Conservation (phyloP, 768 basidiomycete species). For the Neoboletus subvelutipes region DNA sequence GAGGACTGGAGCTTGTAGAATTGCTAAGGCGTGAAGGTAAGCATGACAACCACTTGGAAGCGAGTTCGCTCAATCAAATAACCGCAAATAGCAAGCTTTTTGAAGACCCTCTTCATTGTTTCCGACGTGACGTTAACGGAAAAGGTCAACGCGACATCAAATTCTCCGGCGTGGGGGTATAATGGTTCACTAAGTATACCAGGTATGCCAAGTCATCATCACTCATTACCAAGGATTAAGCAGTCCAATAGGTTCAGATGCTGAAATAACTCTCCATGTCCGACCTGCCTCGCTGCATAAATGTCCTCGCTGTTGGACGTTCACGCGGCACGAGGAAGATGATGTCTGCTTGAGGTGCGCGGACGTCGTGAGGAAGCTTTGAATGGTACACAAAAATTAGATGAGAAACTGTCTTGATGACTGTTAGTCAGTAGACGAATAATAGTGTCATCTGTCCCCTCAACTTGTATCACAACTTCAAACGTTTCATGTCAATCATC, state of each 20-base stretch:
- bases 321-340: slow-evolving; percentile 50
- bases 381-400: background rate
- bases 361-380: slow-evolving; percentile 17
- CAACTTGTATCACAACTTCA: background rate
- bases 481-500: background rate
- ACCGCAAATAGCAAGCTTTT: slow-evolving; percentile 48
- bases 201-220: slow-evolving; percentile 39
- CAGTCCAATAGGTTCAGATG: slow-evolving; percentile 9
- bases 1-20: slow-evolving; percentile 33
- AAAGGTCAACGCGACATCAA: slow-evolving; percentile 40
- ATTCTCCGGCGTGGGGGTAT: slow-evolving; percentile 51
- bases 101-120: slow-evolving; percentile 79
- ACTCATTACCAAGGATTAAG: background rate
- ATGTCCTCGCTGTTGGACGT: slow-evolving; percentile 93
- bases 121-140: slow-evolving; percentile 62
- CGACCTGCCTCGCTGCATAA: slow-evolving; percentile 61
- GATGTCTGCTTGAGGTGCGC: slow-evolving; percentile 67
- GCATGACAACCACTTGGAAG: background rate
- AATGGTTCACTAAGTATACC: slow-evolving; percentile 41
- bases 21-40: slow-evolving; percentile 46
- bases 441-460: background rate
- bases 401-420: background rate
- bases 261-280: slow-evolving; percentile 48
- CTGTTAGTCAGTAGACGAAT: background rate
- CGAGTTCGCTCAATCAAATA: background rate